These are phyloP conservation scores for Trichocladium uniseriatum DNA, from an alignment of 495 filamentous ascomycete species.

Conservation along the genomic window DNA sequence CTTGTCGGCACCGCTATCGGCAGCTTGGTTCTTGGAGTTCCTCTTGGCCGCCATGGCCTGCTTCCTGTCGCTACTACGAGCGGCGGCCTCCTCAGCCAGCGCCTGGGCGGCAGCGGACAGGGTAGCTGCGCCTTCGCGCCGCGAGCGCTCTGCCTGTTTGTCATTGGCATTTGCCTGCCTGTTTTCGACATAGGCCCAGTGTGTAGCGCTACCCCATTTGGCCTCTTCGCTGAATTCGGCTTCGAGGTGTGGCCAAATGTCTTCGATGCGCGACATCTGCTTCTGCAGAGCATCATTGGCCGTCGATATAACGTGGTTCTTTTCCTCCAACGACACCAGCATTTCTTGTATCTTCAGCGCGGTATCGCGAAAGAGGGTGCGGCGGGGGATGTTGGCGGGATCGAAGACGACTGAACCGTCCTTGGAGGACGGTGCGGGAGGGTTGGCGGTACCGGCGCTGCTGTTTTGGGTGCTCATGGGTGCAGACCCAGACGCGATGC, in stretches of 20 bases:
- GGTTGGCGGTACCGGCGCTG: constrained; percentile 29
- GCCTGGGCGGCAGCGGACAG: constrained; percentile 59
- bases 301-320: constrained; percentile 87
- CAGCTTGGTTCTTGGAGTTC: constrained; percentile 47
- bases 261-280: constrained; percentile 74
- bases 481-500: constrained; percentile 31
- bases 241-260: constrained; percentile 73
- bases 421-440: constrained; percentile 25
- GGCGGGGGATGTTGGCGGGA: constrained; percentile 46
- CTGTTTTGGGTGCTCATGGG: constrained; percentile 38
- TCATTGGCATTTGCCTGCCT: constrained; percentile 52
- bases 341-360: constrained; percentile 58
- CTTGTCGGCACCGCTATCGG: constrained; percentile 44
- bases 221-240: constrained; percentile 89
- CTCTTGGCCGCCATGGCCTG: constrained; percentile 71
- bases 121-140: constrained; percentile 65
- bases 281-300: constrained; percentile 82
- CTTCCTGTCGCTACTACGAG: constrained; percentile 70
- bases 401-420: constrained; percentile 36
- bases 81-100: constrained; percentile 67
- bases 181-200: constrained; percentile 95
- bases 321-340: constrained; percentile 83
- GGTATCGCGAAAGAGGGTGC: constrained; percentile 55
- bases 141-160: constrained; percentile 54
- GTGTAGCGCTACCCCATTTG: constrained; percentile 76